Evolutionary conservation across 176 grass and related monocot species (phyloP), one percentile per base, ranked within the genome.

Genomic region (Oryza nivara): DNA sequence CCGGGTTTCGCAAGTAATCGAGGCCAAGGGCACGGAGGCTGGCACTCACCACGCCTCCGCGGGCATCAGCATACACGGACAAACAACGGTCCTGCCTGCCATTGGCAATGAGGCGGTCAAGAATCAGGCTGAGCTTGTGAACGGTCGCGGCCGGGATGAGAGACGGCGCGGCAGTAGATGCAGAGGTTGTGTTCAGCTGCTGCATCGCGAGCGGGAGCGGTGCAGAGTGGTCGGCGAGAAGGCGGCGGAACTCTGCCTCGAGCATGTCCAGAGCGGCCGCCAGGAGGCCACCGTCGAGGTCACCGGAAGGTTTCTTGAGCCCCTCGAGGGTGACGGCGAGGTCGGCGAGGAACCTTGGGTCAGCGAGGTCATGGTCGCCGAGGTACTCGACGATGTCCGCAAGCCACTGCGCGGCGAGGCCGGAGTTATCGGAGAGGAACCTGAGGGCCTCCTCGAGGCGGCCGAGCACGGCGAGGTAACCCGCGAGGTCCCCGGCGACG

Each of bases 341-440:
- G 61, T 93, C 84, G 32, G 89, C 72, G 16, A 98, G 84, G 77
- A 98, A 98, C 65, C 92, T 85, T 51, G 87, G 87, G 83, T 98
- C 95, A 0, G 89, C 92, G 85, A 98, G 85, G 73, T 90, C 88
- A 64, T 86, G 82, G 76, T 95, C 96, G 20, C 89, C 91, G 78
- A 98, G 89, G 85, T 95, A 95, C 78, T 98, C 91, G 32, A 95
- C 87, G n/a, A 98, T 98, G 60, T 98, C 92, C 25, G 92, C 87
- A 46, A 98, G 89, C 95, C 95, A 98, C 80, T 90, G 87, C 7
- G 94, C 80, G 0, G 95, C 92, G 61, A 98, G 92, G 64, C 91
- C 85, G 75, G 83, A 91, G 91, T 98, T 98, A 30, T 72, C 80
- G 46, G 92, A 81, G 35, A 98, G 92, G 85, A 98, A 92, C 11